These are phyloP conservation scores for Adansonia gregorii DNA, from an alignment of 441 rosid species.

Conservation along the genomic window DNA sequence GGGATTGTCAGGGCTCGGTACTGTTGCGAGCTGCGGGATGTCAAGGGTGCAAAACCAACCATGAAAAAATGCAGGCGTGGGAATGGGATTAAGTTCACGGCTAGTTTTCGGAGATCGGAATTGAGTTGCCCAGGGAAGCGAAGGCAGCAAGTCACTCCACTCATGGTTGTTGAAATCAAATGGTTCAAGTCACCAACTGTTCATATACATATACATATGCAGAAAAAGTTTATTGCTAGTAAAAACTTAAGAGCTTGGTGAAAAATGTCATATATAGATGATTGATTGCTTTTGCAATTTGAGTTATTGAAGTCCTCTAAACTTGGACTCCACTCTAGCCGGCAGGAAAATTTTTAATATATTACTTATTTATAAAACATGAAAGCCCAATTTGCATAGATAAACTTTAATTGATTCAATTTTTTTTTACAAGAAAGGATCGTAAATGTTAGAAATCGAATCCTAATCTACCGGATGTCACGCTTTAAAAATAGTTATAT, in stretches of 20 bases:
- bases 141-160: slow-evolving; percentile 35
- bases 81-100: slow-evolving; percentile 31
- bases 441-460: too few species aligned
- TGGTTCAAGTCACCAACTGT: slow-evolving; percentile 34
- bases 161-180: slow-evolving; percentile 32
- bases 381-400: too few species aligned
- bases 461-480: too few species aligned
- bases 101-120: slow-evolving; percentile 32
- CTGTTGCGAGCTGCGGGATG: slow-evolving; percentile 31
- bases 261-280: not conserved
- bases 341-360: too few species aligned
- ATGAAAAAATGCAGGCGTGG: slow-evolving; percentile 33
- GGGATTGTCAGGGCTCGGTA: slow-evolving; percentile 26
- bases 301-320: not conserved
- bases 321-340: too few species aligned
- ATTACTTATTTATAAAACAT: not conserved
- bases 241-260: not conserved
- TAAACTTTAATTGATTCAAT: too few species aligned
- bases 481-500: too few species aligned
- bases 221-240: not conserved
- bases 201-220: not conserved
- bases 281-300: not conserved
- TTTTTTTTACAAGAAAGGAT: too few species aligned
- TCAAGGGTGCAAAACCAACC: slow-evolving; percentile 33
- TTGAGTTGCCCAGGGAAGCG: slow-evolving; percentile 33